These are phyloP conservation scores for Polytrichum commune DNA, from an alignment of 225 moss, liverwort and hornwort species.

Conservation along the genomic window DNA sequence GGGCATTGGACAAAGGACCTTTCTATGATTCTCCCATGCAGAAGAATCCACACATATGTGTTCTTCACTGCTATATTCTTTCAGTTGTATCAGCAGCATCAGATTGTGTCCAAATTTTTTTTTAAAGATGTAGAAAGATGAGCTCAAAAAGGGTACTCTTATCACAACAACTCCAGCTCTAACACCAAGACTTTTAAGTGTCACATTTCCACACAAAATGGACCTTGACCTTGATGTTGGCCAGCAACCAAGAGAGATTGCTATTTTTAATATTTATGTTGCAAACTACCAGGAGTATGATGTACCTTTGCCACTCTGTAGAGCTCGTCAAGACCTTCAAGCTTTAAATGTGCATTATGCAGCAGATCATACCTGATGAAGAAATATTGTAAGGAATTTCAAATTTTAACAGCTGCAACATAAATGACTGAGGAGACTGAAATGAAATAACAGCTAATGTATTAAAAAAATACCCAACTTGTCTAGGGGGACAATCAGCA, in stretches of 20 bases:
- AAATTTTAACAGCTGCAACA: background rate
- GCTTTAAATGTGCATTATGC: constrained; percentile 86
- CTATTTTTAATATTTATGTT: background rate
- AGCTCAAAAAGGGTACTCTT: no score
- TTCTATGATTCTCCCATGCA: no score
- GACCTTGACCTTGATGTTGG: background rate
- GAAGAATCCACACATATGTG: no score
- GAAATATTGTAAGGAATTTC: no score
- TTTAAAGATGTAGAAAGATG: no score
- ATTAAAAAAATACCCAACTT: constrained; percentile 1
- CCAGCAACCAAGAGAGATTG: background rate
- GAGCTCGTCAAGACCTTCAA: constrained; percentile 87
- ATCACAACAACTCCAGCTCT: no score
- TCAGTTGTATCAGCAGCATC: no score
- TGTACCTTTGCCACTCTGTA: constrained; percentile 90
- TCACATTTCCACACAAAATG: background rate
- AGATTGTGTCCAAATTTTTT: no score
- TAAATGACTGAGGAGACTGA: background rate
- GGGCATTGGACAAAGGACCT: no score
- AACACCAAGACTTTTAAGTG: no score
- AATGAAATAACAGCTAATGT: background rate
- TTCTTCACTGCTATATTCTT: no score
- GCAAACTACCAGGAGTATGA: background rate
- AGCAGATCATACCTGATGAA: constrained; percentile 84
- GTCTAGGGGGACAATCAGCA: no score